Percentiles rank a stretch among this genome's conserved stretches.
These are phyloP conservation scores for Mrakiaceae sp. DNA, from an alignment of 1,284 basidiomycete genomes.

Conservation along the genomic window DNA sequence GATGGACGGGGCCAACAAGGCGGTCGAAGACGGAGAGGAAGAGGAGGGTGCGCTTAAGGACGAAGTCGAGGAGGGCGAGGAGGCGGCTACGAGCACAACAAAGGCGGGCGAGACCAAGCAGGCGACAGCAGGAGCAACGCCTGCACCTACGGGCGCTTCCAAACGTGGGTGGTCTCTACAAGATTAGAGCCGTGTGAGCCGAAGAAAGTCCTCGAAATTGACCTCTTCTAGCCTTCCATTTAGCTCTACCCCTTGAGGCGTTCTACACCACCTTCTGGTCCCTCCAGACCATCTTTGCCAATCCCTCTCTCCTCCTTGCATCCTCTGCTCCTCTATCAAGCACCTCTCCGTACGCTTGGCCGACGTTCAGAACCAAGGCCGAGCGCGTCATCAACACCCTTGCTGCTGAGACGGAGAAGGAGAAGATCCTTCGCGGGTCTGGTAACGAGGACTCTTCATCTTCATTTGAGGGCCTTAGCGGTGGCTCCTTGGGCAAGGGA, in stretches of 20 bases:
- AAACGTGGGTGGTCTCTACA: too few species aligned
- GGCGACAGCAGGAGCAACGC: neutral
- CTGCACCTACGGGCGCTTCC: too few species aligned
- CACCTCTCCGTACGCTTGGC: conserved; percentile 20
- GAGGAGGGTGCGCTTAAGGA: conserved; percentile 5
- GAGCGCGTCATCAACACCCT: conserved; percentile 29
- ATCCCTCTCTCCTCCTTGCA: conserved; percentile 28
- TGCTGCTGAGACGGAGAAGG: conserved; percentile 26
- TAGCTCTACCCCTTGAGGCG: neutral
- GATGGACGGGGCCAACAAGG: neutral
- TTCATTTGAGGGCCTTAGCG: neutral
- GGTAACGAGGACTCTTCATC: neutral
- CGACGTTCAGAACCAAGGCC: conserved; percentile 25
- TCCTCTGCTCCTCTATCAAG: conserved; percentile 16
- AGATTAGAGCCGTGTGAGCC: neutral
- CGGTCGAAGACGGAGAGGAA: conserved; percentile 1
- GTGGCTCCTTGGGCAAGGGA: neutral
- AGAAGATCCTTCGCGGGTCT: neutral
- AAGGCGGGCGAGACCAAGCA: neutral
- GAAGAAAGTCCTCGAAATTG: neutral
- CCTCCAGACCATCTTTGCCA: conserved; percentile 32
- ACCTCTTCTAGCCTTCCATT: too few species aligned
- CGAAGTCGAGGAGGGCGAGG: conserved; percentile 2
- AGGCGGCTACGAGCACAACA: neutral
- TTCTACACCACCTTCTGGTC: conserved; percentile 35